Evolutionary conservation across 129 eudicot genomes (phyloP).

Genomic region (Chrysanthemum makinoi): DNA sequence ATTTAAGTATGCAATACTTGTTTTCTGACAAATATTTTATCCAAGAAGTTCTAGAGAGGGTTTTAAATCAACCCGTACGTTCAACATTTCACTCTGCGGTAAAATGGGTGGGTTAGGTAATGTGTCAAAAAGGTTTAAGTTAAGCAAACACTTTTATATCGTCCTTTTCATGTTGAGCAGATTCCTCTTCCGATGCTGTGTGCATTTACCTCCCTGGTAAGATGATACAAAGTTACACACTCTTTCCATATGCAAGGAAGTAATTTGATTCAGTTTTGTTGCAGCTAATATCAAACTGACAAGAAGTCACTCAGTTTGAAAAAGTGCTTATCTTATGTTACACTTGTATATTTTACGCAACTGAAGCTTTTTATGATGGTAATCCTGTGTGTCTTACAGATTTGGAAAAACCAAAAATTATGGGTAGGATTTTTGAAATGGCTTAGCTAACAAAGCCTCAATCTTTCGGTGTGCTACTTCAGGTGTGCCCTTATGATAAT

Average conservation of each 20-base stretch:
- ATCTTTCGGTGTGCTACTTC: background rate
- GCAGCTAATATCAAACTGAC: background rate
- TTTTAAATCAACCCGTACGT: background rate
- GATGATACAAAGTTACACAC: background rate
- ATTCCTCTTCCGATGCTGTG: background rate
- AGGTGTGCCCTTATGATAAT: too few species aligned
- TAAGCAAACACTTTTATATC: background rate
- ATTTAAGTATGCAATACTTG: background rate
- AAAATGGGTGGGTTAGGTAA: background rate
- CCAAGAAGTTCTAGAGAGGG: background rate
- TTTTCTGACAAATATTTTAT: background rate
- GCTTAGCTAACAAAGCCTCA: background rate
- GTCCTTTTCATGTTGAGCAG: background rate
- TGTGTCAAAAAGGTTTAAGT: background rate
- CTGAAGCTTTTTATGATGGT: background rate
- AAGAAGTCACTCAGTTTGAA: background rate
- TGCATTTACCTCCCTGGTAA: background rate
- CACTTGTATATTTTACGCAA: background rate
- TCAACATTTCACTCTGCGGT: background rate
- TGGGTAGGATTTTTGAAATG: background rate
- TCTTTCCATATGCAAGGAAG: background rate
- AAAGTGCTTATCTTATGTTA: background rate
- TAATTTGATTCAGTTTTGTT: background rate
- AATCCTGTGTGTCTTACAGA: background rate
- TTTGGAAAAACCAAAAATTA: background rate